Evolutionary conservation across 2,329 filamentous ascomycete genomes (phyloP).

Genomic region (Hirsutella thompsonii): DNA sequence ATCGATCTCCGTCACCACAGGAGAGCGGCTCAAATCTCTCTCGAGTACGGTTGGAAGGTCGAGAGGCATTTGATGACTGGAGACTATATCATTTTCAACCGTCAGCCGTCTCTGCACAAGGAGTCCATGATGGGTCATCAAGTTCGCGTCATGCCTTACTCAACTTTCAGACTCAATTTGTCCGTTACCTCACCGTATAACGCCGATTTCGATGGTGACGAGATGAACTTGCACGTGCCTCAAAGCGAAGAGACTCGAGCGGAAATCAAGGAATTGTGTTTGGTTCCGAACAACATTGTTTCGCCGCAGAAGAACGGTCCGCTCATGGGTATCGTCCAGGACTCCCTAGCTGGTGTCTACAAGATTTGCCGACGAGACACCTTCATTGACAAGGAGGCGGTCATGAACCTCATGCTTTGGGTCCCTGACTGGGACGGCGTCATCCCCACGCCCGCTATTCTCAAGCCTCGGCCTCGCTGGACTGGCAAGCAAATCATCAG

Average conservation of each 20-base stretch:
- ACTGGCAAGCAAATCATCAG: conserved; percentile 97
- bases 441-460: conserved; percentile 83
- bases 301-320: conserved; percentile 94
- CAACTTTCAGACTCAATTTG: conserved; percentile 92
- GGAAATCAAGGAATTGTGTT: conserved; percentile 85
- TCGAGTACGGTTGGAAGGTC: conserved; percentile 97
- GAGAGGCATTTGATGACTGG: conserved; percentile 93
- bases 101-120: conserved; percentile 97
- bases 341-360: conserved; percentile 91
- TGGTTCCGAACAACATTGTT: conserved; percentile 98
- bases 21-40: conserved; percentile 68
- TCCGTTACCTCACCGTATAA: conserved; percentile 99
- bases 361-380: conserved; percentile 90
- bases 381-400: conserved; percentile 77
- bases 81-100: conserved; percentile 99
- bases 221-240: conserved; percentile 99
- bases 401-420: conserved; percentile 97
- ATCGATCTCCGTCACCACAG: conserved; percentile 93
- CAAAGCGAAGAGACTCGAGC: conserved; percentile 95
- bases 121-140: conserved; percentile 99
- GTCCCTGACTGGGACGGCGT: conserved; percentile 95
- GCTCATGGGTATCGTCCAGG: conserved; percentile 98
- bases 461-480: conserved; percentile 88
- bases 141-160: conserved; percentile 97
- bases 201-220: conserved; percentile 98